Evolutionary conservation across 805 yeast genomes (phyloP), one percentile per base, ranked within the genome.

Genomic region (Kluyveromyces aestuarii): DNA sequence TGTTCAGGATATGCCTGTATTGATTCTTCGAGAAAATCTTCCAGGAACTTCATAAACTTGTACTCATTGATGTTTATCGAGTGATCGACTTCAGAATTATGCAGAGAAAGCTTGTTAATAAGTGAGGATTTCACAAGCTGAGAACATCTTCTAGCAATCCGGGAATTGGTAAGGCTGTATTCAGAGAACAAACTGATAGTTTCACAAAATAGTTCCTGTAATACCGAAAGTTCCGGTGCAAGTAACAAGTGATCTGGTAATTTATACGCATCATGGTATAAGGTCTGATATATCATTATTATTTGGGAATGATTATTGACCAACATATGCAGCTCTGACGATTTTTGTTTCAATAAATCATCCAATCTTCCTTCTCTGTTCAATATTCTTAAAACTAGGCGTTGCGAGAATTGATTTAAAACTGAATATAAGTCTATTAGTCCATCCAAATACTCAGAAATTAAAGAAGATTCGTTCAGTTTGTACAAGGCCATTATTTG

Each of bases 201-300:
- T 18, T 43, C 40, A n/a, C 61, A 47, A 41, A 63, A 61, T 17
- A 60, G 36, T 11, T 42, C 42, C 44, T 62, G 66, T 35, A 56
- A 56, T 21, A 33, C 49, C 8, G 60, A 55, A 40, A 40, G 41
- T 17, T 46, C 25, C 33, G 42, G 27, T 27, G 39, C 46, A 9
- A 30, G n/a, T 13, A 48, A 19, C 27, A 44, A 13, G 11, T 41
- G 41, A 6, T 48, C 46, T 1, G 63, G 61, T 25, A 62, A 44
- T 40, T 46, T 17, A 46, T 53, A 42, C 6, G 64, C 57, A 21
- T 50, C 46, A n/a, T 55, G 52, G 46, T 56, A 63, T 33, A 64
- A 45, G 6, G 66, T 53, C 46, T 64, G 68, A 48, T 58, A 62
- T 19, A 64, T 46, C 2, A 58, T 52, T 4, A 62, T 48, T 2